Evolutionary conservation across 441 rosid genomes (phyloP).

Genomic region (Flueggea neowawraea): DNA sequence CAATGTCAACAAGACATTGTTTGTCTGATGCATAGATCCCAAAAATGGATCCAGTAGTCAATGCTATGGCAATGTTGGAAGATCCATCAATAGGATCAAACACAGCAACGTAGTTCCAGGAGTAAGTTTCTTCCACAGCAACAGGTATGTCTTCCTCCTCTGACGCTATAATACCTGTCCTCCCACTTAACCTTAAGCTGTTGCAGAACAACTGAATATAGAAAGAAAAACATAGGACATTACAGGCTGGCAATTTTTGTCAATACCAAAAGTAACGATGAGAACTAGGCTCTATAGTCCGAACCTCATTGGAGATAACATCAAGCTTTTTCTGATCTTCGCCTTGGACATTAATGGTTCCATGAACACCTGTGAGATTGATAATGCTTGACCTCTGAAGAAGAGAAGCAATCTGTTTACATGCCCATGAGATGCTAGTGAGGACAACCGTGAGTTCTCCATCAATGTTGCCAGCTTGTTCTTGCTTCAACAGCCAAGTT

Average conservation of each 20-base stretch:
- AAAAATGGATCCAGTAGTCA: slow-evolving; percentile 94
- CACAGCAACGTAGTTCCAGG: slow-evolving; percentile 87
- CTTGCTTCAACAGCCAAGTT: slow-evolving; percentile 31
- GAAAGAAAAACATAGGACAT: not conserved
- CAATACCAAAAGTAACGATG: not conserved
- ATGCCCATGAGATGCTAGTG: slow-evolving; percentile 30
- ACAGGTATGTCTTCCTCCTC: slow-evolving; percentile 39
- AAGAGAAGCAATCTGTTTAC: slow-evolving; percentile 33
- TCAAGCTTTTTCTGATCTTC: slow-evolving; percentile 43
- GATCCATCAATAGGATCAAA: slow-evolving; percentile 98
- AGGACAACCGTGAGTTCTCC: slow-evolving; percentile 32
- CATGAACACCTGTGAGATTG: slow-evolving; percentile 29
- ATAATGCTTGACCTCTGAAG: slow-evolving; percentile 30
- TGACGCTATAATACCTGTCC: slow-evolving; percentile 30
- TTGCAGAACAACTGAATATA: slow-evolving; percentile 29
- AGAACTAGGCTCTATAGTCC: not conserved
- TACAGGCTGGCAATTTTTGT: not conserved
- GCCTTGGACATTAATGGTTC: slow-evolving; percentile 34
- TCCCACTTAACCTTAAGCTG: slow-evolving; percentile 30
- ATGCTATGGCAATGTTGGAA: slow-evolving; percentile 91
- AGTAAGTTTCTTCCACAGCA: slow-evolving; percentile 47
- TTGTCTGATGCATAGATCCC: slow-evolving; percentile 91
- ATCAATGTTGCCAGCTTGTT: slow-evolving; percentile 30
- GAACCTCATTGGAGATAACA: slow-evolving; percentile 35
- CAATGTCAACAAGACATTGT: slow-evolving; percentile 72